A percentile compares a stretch with the other conserved stretches of the same genome.
Evolutionary conservation across 2,329 filamentous ascomycete genomes (phyloP).

Genomic region (Passalora sequoiae): DNA sequence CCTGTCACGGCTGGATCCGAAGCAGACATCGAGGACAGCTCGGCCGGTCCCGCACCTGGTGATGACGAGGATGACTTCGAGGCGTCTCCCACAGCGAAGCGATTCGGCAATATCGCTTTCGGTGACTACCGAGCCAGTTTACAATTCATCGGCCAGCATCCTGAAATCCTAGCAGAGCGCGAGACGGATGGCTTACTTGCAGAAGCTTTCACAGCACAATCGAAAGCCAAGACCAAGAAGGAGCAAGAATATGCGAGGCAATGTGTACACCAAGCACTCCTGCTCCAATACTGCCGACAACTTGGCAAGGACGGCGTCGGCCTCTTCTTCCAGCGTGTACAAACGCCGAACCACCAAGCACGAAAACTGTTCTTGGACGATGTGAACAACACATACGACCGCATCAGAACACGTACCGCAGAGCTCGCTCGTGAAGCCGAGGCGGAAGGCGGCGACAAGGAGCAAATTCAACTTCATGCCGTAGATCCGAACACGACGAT

Average conservation of each 20-base stretch:
- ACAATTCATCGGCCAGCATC: slow-evolving; percentile 73
- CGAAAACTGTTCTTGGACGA: slow-evolving; percentile 88
- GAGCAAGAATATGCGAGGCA: slow-evolving; percentile 65
- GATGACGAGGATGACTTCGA: slow-evolving; percentile 66
- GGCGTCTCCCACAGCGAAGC: slow-evolving; percentile 69
- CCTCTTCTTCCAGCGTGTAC: slow-evolving; percentile 95
- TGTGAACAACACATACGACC: slow-evolving; percentile 78
- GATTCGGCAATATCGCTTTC: slow-evolving; percentile 73
- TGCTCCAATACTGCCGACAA: slow-evolving; percentile 91
- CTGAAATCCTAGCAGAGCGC: slow-evolving; percentile 70
- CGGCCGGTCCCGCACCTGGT: slow-evolving; percentile 33
- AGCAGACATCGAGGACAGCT: slow-evolving; percentile 55
- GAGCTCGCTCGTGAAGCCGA: slow-evolving; percentile 64
- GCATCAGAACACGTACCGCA: slow-evolving; percentile 69
- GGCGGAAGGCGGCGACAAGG: slow-evolving; percentile 61
- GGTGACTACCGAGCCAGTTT: slow-evolving; percentile 69
- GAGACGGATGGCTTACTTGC: slow-evolving; percentile 89
- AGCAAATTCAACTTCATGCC: slow-evolving; percentile 96
- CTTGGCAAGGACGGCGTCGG: slow-evolving; percentile 82
- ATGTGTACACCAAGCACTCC: slow-evolving; percentile 86
- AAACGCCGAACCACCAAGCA: slow-evolving; percentile 81
- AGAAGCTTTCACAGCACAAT: slow-evolving; percentile 82
- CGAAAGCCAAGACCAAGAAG: slow-evolving; percentile 55
- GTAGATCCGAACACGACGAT: slow-evolving; percentile 83
- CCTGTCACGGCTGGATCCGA: slow-evolving; percentile 50